Evolutionary conservation across 2,329 filamentous ascomycete species (phyloP), one percentile per base, ranked within the genome.

Genomic region (Aspergillus fructus): DNA sequence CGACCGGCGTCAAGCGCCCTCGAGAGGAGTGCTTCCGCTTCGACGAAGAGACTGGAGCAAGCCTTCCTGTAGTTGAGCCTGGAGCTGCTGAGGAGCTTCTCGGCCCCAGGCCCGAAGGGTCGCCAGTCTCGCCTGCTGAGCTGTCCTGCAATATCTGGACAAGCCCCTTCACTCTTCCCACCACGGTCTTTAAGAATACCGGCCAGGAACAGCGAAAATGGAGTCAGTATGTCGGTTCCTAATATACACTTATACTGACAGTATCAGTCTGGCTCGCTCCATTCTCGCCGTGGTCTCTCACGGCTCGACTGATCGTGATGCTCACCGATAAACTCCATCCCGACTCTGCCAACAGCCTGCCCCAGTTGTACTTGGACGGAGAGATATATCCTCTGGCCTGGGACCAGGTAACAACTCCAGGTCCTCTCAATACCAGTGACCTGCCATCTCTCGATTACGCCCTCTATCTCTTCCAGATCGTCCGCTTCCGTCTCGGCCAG

Each of bases 401-500:
- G 66, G 52, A 47, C 15, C 40, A 51, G 4, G 27, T 43, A 5
- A 19, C 72, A 71, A 1, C 27, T 39, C 68, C 70, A 27, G 19
- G 21, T 21, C 42, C 42, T 11, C n/a, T 21, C 11, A 72, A 73
- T 50, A 65, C 66, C 6, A 66, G 72, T 11, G 67, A 74, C 13
- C 67, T 84, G 17, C 82, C 82, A 0, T 81, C 78, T 1, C 70
- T 79, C 0, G 81, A 85, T 62, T 77, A 80, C 61, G 79, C 80
- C 4, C 69, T 81, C 4, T 83, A 80, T 53, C 66, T 84, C 4
- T 79, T 84, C 68, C 83, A 83, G 58, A 78, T 80, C 0, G 81
- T 83, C 57, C 83, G 83, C 54, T 85, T 84, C 42, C 80, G 83
- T 58, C 82, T 81, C 56, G 77, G 78, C 4, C 81, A 83, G 27